Conservation (phyloP, 2,329 filamentous ascomycete genomes). For the Colletotrichum lentis region DNA sequence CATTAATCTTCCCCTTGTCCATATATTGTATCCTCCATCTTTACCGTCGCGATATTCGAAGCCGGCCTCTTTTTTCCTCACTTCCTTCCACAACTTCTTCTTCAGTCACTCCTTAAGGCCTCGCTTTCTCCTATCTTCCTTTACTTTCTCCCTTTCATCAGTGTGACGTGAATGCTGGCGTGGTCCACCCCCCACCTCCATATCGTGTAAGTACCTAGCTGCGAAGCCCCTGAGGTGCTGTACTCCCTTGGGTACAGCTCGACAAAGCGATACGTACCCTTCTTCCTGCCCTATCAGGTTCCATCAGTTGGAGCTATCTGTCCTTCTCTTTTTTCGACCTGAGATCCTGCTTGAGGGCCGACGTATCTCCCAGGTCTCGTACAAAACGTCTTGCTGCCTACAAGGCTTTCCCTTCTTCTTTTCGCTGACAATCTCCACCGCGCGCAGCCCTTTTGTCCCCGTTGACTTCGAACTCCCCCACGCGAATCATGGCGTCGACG, state of each 20-base stretch:
- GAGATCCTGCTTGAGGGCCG: slow-evolving; percentile 7
- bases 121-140: slow-evolving; percentile 24
- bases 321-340: slow-evolving; percentile 31
- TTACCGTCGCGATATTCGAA: slow-evolving; percentile 8
- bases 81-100: slow-evolving; percentile 15
- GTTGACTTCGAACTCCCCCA: slow-evolving; percentile 39
- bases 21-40: background rate
- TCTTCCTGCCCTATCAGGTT: slow-evolving; percentile 1
- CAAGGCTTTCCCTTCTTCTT: slow-evolving; percentile 1
- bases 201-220: slow-evolving; percentile 32
- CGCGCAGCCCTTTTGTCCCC: slow-evolving; percentile 30
- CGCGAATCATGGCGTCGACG: slow-evolving; percentile 50
- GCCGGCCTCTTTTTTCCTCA: background rate
- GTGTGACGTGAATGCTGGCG: slow-evolving; percentile 29
- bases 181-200: slow-evolving; percentile 19
- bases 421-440: slow-evolving; percentile 24
- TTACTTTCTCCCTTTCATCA: slow-evolving; percentile 34
- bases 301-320: slow-evolving; percentile 35
- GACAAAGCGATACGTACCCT: slow-evolving; percentile 31
- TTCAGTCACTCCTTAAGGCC: slow-evolving; percentile 29
- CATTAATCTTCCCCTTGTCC: slow-evolving; percentile 5
- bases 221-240: slow-evolving; percentile 28
- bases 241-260: slow-evolving; percentile 28
- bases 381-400: slow-evolving; percentile 7
- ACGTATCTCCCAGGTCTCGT: slow-evolving; percentile 20